These are phyloP conservation scores for Ceratopteris richardii DNA, from an alignment of 75 land plant species.

Conservation along the genomic window DNA sequence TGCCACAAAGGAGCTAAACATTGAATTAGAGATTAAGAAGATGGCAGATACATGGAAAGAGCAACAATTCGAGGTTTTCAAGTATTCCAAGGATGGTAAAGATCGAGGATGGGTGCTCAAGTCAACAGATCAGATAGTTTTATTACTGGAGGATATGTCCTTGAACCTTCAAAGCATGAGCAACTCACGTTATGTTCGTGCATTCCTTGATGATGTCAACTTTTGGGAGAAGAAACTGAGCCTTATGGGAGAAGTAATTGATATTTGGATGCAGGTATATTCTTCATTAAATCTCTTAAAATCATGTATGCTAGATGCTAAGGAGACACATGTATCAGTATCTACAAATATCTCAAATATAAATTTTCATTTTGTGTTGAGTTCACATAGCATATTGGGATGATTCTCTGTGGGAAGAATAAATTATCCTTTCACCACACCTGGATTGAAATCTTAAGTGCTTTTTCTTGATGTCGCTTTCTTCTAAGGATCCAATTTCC, in stretches of 20 bases:
- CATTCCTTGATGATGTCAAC: constrained; percentile 26
- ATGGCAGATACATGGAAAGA: constrained; percentile 25
- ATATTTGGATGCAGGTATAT: constrained; percentile 30
- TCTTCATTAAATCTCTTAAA: background rate
- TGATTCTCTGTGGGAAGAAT: no score
- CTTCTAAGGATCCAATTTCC: no score
- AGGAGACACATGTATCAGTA: no score
- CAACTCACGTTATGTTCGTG: constrained; percentile 26
- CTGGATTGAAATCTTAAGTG: no score
- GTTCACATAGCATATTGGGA: no score
- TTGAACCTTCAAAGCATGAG: constrained; percentile 31
- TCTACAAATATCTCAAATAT: no score
- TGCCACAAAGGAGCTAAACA: constrained; percentile 31
- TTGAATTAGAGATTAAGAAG: constrained; percentile 26
- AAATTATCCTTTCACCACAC: no score
- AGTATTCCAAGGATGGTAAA: constrained; percentile 22
- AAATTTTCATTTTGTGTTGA: no score
- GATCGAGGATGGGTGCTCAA: constrained; percentile 25
- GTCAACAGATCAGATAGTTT: constrained; percentile 16
- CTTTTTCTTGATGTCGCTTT: no score
- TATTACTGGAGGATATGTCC: constrained; percentile 26
- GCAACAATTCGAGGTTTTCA: constrained; percentile 24
- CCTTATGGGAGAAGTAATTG: constrained; percentile 27
- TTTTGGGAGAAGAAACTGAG: constrained; percentile 22
- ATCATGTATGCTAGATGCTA: no score